Base-by-base conservation (phyloP, 768 basidiomycete genomes). In the Leccinum olivaceopallidum region DNA sequence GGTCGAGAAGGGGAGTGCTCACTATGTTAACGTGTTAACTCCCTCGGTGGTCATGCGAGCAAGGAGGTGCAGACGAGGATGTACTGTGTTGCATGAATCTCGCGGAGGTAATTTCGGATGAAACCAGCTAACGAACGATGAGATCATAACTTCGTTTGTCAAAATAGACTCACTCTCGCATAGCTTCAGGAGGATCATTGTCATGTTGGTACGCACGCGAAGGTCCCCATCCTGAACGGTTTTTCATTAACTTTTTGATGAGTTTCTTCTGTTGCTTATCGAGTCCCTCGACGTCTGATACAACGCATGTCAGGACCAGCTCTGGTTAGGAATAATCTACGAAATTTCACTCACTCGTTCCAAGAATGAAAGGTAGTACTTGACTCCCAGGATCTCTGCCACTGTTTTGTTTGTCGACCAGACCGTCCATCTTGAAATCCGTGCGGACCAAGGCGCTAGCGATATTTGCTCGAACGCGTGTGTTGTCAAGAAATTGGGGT, bases 161-260 rank as follows among this genome's bases (percentile, higher is more conserved):
- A 5, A 47, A 39, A 20, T 18, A 34, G 2, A 44, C 62, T 26
- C 14, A 72, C 69, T 63, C 24, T 69, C 62, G 53, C 62, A 65
- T 20, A 71, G 55, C 16, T 63, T 67, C 42, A 71, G 4, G 32
- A 71, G 22, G 0, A 70, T 65, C 57, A 70, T 49, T 6, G 69
- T 71, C 10, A 68, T 62, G 28, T 65, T 63, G 4, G 63, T 71
- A 18, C 69, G 70, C n/a, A 62, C 70, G 22, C 53, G 59, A n/a
- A 50, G 24, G 32, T 55, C 54, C 5, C 56, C 51, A 0, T 30
- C 49, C 42, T 52, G 39, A 34, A 55, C 37, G 7, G 62, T 61
- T 2, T 2, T 28, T 28, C 24, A 50, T 63, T 13, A 71, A 42
- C 30, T 59, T 60, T 18, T 20, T 12, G 6, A 71, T 62, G 20